phyloP scores from a whole-genome alignment of 139 green algal genomes.

The Chlorella sp. region DNA sequence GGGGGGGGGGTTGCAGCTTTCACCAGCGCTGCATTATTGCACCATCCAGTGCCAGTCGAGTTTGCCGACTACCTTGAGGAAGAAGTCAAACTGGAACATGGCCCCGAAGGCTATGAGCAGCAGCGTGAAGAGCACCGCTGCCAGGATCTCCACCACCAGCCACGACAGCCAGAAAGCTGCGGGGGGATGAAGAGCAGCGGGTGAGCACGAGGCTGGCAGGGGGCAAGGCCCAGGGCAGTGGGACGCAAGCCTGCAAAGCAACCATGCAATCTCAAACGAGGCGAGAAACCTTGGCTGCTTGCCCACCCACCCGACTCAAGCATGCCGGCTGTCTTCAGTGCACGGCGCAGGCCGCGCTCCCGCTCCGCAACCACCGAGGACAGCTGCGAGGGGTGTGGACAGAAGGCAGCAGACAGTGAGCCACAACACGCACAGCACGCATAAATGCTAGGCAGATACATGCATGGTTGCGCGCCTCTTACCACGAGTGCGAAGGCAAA shows the following conservation, averaged over 20 bases:
- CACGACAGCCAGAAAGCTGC: slow-evolving; percentile 91
- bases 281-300: not conserved
- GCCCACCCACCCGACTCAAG: slow-evolving; percentile 58
- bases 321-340: slow-evolving; percentile 93
- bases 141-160: slow-evolving; percentile 62
- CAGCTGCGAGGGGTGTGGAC: slow-evolving; percentile 49
- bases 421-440: too few relatives aligned
- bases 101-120: slow-evolving; percentile 85
- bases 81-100: slow-evolving; percentile 89
- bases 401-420: not conserved
- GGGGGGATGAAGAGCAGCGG: too few relatives aligned
- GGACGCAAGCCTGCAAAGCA: not conserved
- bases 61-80: slow-evolving; percentile 93
- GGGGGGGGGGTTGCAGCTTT: not conserved
- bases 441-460: too few relatives aligned
- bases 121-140: slow-evolving; percentile 62
- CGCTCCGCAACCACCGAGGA: slow-evolving; percentile 75
- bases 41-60: too few relatives aligned
- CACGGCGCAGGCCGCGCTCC: slow-evolving; percentile 77
- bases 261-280: not conserved
- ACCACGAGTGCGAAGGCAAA: slow-evolving; percentile 88
- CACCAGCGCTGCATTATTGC: too few relatives aligned
- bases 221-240: not conserved
- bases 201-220: too few relatives aligned
- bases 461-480: not conserved